Evolutionary conservation across 805 yeast genomes (phyloP).

Genomic region (Wickerhamiella alocasiicola): DNA sequence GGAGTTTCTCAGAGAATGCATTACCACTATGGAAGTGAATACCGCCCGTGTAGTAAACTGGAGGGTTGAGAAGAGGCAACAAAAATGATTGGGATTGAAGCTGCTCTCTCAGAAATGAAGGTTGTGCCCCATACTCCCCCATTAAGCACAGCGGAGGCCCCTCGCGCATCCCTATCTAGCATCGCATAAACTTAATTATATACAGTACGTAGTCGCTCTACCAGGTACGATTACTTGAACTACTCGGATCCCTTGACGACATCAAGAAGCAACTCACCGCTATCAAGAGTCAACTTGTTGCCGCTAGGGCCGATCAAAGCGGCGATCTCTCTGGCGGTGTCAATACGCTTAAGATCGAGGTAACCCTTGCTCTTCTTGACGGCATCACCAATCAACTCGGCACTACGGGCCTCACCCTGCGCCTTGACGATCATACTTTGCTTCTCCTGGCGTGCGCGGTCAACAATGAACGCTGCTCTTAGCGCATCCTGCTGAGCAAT

Average conservation of each 20-base stretch:
- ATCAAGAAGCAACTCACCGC: constrained; percentile 80
- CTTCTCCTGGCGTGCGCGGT: constrained; percentile 93
- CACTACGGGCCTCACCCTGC: constrained; percentile 96
- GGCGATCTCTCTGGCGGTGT: constrained; percentile 95
- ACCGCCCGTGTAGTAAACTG: constrained; percentile 56
- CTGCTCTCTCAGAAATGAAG: background rate
- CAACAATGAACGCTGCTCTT: constrained; percentile 94
- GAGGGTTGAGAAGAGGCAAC: constrained; percentile 28
- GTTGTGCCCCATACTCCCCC: no score
- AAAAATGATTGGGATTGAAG: background rate
- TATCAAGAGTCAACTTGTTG: constrained; percentile 81
- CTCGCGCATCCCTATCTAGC: no score
- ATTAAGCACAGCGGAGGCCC: no score
- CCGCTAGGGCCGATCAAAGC: constrained; percentile 73
- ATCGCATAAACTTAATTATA: no score
- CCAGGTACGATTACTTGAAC: no score
- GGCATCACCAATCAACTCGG: constrained; percentile 97
- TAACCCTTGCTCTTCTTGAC: constrained; percentile 92
- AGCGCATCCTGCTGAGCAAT: constrained; percentile 99
- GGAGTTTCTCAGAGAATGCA: constrained; percentile 73
- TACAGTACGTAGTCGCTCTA: no score
- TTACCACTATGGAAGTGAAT: constrained; percentile 96
- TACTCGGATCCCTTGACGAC: constrained; percentile 30
- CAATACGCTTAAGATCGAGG: constrained; percentile 91
- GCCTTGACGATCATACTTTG: constrained; percentile 95